Evolutionary conservation across 1,284 basidiomycete genomes (phyloP).

Genomic region (Abortiporus biennis): DNA sequence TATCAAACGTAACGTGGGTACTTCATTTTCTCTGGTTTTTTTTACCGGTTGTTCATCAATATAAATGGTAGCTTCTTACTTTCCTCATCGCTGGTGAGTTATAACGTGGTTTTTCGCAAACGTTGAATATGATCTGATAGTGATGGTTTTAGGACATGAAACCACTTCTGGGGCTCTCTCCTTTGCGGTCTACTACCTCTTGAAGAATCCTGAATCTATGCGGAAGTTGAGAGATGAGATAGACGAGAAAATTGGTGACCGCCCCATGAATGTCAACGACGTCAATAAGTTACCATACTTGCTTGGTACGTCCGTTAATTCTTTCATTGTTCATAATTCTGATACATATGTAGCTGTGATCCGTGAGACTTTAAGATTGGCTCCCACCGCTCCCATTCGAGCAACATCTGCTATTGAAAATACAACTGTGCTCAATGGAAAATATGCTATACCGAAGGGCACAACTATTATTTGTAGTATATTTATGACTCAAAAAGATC

Average conservation of each 20-base stretch:
- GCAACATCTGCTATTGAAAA: slow-evolving; percentile 29
- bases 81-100: slow-evolving; percentile 42
- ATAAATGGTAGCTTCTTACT: slow-evolving; percentile 32
- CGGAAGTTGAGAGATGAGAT: slow-evolving; percentile 40
- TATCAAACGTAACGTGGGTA: slow-evolving; percentile 34
- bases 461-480: slow-evolving; percentile 25
- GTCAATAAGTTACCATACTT: slow-evolving; percentile 38
- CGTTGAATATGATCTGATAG: not conserved
- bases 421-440: slow-evolving; percentile 28
- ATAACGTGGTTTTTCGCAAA: not conserved
- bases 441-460: slow-evolving; percentile 33
- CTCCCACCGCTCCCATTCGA: slow-evolving; percentile 33
- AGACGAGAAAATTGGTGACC: slow-evolving; percentile 34
- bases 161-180: slow-evolving; percentile 39
- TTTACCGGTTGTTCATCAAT: not conserved
- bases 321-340: no score
- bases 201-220: slow-evolving; percentile 37
- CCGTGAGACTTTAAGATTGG: slow-evolving; percentile 40
- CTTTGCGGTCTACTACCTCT: slow-evolving; percentile 37
- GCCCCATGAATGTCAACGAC: slow-evolving; percentile 30
- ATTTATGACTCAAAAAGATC: slow-evolving; percentile 36
- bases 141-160: slow-evolving; percentile 30
- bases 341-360: slow-evolving; percentile 31
- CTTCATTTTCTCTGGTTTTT: not conserved
- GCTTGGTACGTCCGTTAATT: slow-evolving; percentile 21